Base-by-base conservation (phyloP, 108 stramenopile genomes). In the Chaetoceros tenuissimus region DNA sequence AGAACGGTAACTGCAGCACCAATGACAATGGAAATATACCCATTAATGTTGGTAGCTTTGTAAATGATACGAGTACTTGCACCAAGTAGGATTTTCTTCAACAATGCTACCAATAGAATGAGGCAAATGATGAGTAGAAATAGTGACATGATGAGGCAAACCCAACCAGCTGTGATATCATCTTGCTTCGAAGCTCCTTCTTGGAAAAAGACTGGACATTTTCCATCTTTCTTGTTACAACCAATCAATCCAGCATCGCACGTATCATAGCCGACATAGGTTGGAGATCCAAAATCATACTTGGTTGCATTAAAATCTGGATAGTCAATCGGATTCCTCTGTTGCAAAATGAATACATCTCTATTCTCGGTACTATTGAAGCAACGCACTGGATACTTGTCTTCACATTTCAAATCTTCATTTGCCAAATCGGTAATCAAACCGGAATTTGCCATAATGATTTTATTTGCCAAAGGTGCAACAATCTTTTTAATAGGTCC, bases 1-100 rank as follows among this genome's bases (percentile, higher is more conserved):
- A 75, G 46, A 1, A 84, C 54, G 31, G 82, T 80, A 45, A 84
- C 46, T 23, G 71, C 82, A 24, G 63, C 52, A 24, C 87, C 87
- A 51, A 88, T 69, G 21, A 59, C 54, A 17, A 88, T 82, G 30
- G 70, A 57, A 29, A 71, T 34, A 53, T 50, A 60, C 3, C 34
- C 56, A 52, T 71, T 65, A 34, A 71, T 66, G 44, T 58, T 60
- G 31, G 64, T 60, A 17, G 70, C 70, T 31, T 64, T 64, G 48
- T 53, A 49, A 29, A 71, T 26, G 24, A 55, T 44, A 20, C 40
- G 56, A 8, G 58, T 60, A 27, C 62, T 57, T 28, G 70, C 49
- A 19, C 56, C 64, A 31, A 59, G 63, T 20, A 71, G 31, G 52
- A 65, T 44, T 19, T 28, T 64, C 10, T 31, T 46, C 21, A 71